Percentiles rank a stretch among this genome's conserved stretches.
phyloP scores from a whole-genome alignment of 495 filamentous ascomycete species.

The Aspergillus diversus region DNA sequence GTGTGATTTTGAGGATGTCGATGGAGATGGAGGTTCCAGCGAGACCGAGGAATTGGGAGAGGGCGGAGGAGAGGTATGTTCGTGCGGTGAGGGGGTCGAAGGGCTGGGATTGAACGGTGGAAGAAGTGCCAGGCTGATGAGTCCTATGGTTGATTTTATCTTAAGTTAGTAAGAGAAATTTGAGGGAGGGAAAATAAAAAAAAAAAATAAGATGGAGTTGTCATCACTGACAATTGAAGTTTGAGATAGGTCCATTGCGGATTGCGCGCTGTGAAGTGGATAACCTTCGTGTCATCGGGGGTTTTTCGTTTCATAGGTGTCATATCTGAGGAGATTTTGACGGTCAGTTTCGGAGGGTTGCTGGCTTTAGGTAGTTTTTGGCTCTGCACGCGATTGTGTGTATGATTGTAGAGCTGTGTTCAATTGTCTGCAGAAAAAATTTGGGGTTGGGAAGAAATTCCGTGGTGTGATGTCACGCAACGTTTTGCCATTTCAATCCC shows the following conservation, averaged over 20 bases:
- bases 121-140: conserved; percentile 33
- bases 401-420: neutral
- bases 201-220: neutral
- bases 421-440: conserved; percentile 13
- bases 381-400: neutral
- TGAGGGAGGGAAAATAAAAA: neutral
- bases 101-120: conserved; percentile 30
- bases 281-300: conserved; percentile 25
- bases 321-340: conserved; percentile 7
- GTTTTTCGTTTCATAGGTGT: conserved; percentile 39
- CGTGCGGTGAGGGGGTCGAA: conserved; percentile 77
- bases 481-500: conserved; percentile 7
- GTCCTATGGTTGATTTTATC: conserved; percentile 28
- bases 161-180: too few species aligned
- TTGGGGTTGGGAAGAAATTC: conserved; percentile 17
- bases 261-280: conserved; percentile 49
- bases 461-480: conserved; percentile 27
- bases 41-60: conserved; percentile 79
- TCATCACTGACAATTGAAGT: conserved; percentile 43
- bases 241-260: conserved; percentile 56
- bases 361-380: conserved; percentile 2
- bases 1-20: conserved; percentile 70
- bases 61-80: conserved; percentile 70
- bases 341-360: too few species aligned
- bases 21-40: conserved; percentile 76